Percentiles rank a stretch among this genome's conserved stretches.
phyloP scores from a whole-genome alignment of 129 eudicot species.

The Chrysanthemum seticuspe region DNA sequence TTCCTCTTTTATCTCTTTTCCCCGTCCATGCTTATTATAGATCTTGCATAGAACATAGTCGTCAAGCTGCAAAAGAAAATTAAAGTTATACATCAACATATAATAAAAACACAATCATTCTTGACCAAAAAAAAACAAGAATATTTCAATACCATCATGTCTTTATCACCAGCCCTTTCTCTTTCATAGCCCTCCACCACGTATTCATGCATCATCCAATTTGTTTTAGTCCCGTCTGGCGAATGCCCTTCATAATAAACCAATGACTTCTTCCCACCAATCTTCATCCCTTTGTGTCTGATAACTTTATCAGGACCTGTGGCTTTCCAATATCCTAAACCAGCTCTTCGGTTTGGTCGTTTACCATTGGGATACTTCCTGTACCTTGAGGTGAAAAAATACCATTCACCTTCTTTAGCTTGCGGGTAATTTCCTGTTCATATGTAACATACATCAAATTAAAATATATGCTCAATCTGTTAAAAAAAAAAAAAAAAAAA shows the following conservation, averaged over 20 bases:
- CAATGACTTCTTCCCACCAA: constrained; percentile 25
- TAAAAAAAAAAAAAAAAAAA: too few relatives aligned
- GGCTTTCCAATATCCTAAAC: constrained; percentile 37
- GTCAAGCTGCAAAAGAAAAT: constrained; percentile 18
- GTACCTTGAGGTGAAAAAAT: constrained; percentile 30
- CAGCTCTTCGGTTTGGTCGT: constrained; percentile 25
- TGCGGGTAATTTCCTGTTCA: constrained; percentile 7
- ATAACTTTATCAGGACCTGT: constrained; percentile 24
- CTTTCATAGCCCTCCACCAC: constrained; percentile 3
- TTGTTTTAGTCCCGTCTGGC: constrained; percentile 12
- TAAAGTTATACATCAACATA: background rate
- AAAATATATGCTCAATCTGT: background rate
- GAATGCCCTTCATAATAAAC: constrained; percentile 20
- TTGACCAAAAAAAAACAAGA: background rate
- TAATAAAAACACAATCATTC: background rate
- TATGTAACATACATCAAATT: background rate
- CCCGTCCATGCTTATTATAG: background rate
- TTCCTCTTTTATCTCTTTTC: background rate
- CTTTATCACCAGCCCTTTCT: background rate
- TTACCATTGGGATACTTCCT: constrained; percentile 26
- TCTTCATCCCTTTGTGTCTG: background rate
- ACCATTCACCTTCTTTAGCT: constrained; percentile 23
- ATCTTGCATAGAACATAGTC: constrained; percentile 24
- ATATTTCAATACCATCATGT: constrained; percentile 8
- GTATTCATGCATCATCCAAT: constrained; percentile 40